These are phyloP conservation scores for Elymus sibiricus DNA, from an alignment of 176 grass and related monocot species.

Conservation along the genomic window DNA sequence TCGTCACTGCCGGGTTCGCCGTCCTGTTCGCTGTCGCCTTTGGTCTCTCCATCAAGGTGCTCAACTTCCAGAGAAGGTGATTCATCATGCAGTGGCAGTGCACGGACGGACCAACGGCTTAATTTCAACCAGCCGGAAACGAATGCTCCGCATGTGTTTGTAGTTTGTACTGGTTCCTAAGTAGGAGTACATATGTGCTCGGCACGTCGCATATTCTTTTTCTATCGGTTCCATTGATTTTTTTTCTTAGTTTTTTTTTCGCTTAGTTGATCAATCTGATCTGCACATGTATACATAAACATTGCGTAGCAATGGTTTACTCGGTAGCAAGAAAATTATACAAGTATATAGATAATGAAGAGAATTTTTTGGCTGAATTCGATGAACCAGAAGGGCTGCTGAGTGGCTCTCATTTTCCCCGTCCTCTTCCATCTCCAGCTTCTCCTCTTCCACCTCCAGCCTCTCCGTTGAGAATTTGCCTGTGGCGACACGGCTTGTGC, in stretches of 20 bases:
- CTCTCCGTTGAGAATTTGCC: too few species aligned
- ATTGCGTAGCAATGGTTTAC: not conserved
- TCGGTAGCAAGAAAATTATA: not conserved
- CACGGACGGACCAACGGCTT: not conserved
- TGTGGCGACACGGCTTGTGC: too few species aligned
- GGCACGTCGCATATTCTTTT: not conserved
- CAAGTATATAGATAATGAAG: not conserved
- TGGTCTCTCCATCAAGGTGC: slow-evolving; percentile 44
- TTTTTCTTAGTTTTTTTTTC: not conserved
- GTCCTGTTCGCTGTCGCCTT: slow-evolving; percentile 45
- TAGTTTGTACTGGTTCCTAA: not conserved
- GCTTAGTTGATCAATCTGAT: not conserved
- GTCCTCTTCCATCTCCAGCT: too few species aligned
- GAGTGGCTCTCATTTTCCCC: too few species aligned
- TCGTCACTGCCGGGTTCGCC: slow-evolving; percentile 27
- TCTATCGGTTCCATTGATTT: not conserved
- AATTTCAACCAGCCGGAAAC: not conserved
- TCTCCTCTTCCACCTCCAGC: too few species aligned
- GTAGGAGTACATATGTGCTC: not conserved
- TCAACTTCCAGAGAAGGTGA: slow-evolving; percentile 57
- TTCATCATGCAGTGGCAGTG: not conserved
- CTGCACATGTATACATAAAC: not conserved
- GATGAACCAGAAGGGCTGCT: not conserved
- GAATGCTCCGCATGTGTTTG: not conserved
- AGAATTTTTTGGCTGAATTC: not conserved